These are phyloP conservation scores for Tulasnella sp. DNA, from an alignment of 768 basidiomycete species.

Conservation along the genomic window DNA sequence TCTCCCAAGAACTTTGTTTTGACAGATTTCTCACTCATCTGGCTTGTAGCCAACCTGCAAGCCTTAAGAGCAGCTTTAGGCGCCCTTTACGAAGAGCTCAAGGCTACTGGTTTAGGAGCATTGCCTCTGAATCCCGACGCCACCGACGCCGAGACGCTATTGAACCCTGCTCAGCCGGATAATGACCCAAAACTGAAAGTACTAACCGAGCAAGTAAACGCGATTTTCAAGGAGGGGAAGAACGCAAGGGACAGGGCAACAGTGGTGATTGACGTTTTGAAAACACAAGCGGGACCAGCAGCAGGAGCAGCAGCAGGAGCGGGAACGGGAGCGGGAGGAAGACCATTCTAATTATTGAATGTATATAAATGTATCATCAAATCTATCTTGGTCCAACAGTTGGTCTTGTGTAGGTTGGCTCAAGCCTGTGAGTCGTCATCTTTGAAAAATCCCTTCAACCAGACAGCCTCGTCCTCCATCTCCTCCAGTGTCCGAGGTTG, in stretches of 20 bases:
- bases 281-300: background rate
- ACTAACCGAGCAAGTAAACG: constrained; percentile 23
- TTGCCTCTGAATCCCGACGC: constrained; percentile 20
- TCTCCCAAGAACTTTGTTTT: background rate
- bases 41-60: background rate
- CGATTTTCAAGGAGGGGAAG: constrained; percentile 23
- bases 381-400: background rate
- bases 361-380: background rate
- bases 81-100: constrained; percentile 16
- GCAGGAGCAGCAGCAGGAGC: no score
- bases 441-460: constrained; percentile 59
- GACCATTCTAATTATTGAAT: background rate
- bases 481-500: constrained; percentile 61
- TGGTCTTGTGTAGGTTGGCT: background rate
- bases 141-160: background rate
- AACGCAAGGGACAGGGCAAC: constrained; percentile 19
- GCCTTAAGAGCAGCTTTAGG: constrained; percentile 10
- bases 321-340: background rate
- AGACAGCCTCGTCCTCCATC: constrained; percentile 74
- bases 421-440: background rate
- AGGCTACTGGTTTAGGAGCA: constrained; percentile 17
- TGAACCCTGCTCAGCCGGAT: background rate
- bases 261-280: constrained; percentile 20
- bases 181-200: constrained; percentile 13
- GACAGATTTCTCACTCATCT: background rate